These are phyloP conservation scores for Heterobasidion parviporum DNA, from an alignment of 1,284 basidiomycete species.

Conservation along the genomic window DNA sequence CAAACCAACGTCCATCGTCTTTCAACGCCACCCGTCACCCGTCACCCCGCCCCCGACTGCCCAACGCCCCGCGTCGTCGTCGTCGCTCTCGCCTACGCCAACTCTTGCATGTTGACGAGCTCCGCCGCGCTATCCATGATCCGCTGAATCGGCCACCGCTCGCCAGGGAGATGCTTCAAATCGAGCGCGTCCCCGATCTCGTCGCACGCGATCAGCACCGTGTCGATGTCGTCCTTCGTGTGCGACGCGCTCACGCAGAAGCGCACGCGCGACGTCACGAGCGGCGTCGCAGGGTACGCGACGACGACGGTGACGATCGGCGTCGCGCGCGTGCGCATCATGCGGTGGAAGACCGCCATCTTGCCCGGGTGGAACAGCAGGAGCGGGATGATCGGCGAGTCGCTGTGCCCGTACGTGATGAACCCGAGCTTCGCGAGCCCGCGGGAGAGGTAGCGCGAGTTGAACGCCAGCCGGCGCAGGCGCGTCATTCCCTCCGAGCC, in stretches of 20 bases:
- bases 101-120: constrained; percentile 44
- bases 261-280: constrained; percentile 84
- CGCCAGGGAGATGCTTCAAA: constrained; percentile 71
- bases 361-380: constrained; percentile 93
- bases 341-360: constrained; percentile 80
- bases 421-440: constrained; percentile 92
- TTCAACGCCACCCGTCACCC: not conserved
- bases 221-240: constrained; percentile 95
- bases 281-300: constrained; percentile 88
- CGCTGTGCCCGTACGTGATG: constrained; percentile 90
- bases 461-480: constrained; percentile 88
- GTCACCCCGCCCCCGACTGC: too few relatives aligned
- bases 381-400: constrained; percentile 91
- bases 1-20: not conserved
- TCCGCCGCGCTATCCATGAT: constrained; percentile 73
- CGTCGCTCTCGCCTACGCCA: not conserved
- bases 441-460: constrained; percentile 84
- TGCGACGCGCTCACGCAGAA: constrained; percentile 95
- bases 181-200: constrained; percentile 87
- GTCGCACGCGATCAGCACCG: constrained; percentile 81
- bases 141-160: constrained; percentile 80
- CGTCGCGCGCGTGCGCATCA: constrained; percentile 79
- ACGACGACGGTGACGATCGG: constrained; percentile 88
- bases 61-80: too few relatives aligned
- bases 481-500: constrained; percentile 80